These are phyloP conservation scores for Arabidopsis suecica DNA, from an alignment of 345 rosid genomes.

Conservation along the genomic window DNA sequence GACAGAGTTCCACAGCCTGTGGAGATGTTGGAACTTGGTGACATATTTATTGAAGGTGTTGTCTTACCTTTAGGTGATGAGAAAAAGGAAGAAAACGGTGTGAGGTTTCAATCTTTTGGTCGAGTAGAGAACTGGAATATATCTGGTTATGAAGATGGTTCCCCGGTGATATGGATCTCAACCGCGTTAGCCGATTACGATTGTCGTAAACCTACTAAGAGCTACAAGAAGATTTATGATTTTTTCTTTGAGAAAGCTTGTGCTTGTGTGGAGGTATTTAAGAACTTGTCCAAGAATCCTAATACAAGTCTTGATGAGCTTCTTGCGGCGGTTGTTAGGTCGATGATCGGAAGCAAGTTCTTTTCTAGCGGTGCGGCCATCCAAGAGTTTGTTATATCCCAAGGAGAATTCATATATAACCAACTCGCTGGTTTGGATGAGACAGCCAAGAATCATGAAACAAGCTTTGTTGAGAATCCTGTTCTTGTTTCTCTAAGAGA, in stretches of 20 bases:
- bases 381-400: slow-evolving; percentile 56
- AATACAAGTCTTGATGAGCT: slow-evolving; percentile 64
- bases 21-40: slow-evolving; percentile 63
- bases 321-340: slow-evolving; percentile 61
- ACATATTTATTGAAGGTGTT: slow-evolving; percentile 58
- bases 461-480: slow-evolving; percentile 50
- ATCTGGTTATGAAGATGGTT: slow-evolving; percentile 71
- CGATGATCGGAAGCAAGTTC: slow-evolving; percentile 57
- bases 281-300: slow-evolving; percentile 54
- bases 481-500: slow-evolving; percentile 61
- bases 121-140: slow-evolving; percentile 61
- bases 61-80: slow-evolving; percentile 56
- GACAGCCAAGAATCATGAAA: slow-evolving; percentile 53
- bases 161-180: slow-evolving; percentile 65
- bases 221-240: slow-evolving; percentile 56
- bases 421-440: slow-evolving; percentile 71
- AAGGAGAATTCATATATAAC: slow-evolving; percentile 67
- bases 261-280: slow-evolving; percentile 62
- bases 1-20: slow-evolving; percentile 47
- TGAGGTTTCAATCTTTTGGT: slow-evolving; percentile 59
- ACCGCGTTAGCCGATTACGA: slow-evolving; percentile 63
- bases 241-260: slow-evolving; percentile 61
- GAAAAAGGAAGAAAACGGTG: slow-evolving; percentile 49
- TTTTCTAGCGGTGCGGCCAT: slow-evolving; percentile 52
- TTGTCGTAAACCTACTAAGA: slow-evolving; percentile 56